Conservation (phyloP, 768 basidiomycete species). For the Rubroboletus satanas region DNA sequence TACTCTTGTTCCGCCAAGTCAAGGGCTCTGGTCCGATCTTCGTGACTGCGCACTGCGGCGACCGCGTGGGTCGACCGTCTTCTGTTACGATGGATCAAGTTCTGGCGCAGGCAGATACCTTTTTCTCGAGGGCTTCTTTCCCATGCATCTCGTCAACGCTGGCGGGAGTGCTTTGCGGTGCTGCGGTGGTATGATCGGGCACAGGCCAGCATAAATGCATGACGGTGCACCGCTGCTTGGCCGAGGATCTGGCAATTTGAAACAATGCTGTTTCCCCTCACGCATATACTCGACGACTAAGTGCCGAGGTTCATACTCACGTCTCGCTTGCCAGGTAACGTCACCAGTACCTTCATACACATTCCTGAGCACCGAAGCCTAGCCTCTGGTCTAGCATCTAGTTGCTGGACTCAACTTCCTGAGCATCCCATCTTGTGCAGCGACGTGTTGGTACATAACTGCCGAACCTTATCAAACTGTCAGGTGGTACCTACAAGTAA, state of each 20-base stretch:
- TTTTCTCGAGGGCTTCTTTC: background rate
- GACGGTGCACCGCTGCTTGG: background rate
- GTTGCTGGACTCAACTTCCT: background rate
- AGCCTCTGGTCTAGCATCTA: background rate
- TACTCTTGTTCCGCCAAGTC: background rate
- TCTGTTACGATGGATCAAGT: background rate
- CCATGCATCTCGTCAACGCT: background rate
- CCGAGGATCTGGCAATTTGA: conserved; percentile 10
- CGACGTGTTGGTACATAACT: background rate
- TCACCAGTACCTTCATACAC: conserved; percentile 5
- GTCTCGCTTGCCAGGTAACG: conserved; percentile 17
- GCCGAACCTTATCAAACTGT: background rate
- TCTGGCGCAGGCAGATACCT: background rate
- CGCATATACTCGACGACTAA: background rate
- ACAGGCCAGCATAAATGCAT: background rate
- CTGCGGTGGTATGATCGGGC: background rate
- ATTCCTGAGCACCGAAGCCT: background rate
- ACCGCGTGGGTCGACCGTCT: background rate
- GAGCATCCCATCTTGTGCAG: background rate
- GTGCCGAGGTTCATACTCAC: background rate
- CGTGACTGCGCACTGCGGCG: background rate
- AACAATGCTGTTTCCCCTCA: background rate
- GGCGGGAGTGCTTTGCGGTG: background rate
- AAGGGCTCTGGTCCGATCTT: background rate
- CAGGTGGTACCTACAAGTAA: background rate